Conservation (phyloP, 225 moss, liverwort and hornwort genomes). For the Pleurozium schreberi region DNA sequence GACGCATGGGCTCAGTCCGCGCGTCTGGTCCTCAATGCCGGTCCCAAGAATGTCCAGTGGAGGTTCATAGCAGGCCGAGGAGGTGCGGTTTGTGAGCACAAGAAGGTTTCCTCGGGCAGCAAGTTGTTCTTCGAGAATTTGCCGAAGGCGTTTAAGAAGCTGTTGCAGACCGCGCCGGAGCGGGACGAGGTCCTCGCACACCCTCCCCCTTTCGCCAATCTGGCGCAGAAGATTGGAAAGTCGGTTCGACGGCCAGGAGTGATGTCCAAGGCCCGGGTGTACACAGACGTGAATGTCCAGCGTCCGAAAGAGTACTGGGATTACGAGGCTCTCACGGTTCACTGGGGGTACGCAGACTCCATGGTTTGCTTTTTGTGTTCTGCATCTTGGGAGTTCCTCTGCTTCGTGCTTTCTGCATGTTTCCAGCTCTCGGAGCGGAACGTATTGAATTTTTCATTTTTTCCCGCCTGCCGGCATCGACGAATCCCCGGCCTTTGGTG, state of each 20-base stretch:
- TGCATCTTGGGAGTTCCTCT: not conserved
- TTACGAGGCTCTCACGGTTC: slow-evolving; percentile 88
- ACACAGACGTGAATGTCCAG: slow-evolving; percentile 92
- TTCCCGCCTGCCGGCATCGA: not conserved
- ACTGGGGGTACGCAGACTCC: slow-evolving; percentile 66
- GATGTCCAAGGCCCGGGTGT: slow-evolving; percentile 99
- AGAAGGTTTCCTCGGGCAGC: not conserved
- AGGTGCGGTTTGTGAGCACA: slow-evolving; percentile 20
- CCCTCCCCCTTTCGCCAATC: slow-evolving; percentile 74
- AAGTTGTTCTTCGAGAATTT: slow-evolving; percentile 5
- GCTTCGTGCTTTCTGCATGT: not conserved
- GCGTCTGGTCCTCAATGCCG: slow-evolving; percentile 27
- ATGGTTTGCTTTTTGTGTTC: not conserved
- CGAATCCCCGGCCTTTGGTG: not conserved
- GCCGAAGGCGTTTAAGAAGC: slow-evolving; percentile 11
- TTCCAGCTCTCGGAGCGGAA: not conserved
- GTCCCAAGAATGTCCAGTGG: slow-evolving; percentile 2
- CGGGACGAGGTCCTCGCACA: slow-evolving; percentile 16
- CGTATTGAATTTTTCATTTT: too few species aligned
- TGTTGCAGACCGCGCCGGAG: slow-evolving; percentile 9
- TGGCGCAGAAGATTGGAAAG: slow-evolving; percentile 99
- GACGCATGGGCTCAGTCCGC: slow-evolving; percentile 29
- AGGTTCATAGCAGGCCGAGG: slow-evolving; percentile 17
- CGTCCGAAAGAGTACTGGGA: slow-evolving; percentile 99
- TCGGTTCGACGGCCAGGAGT: slow-evolving; percentile 98